Percentiles rank a stretch among this genome's conserved stretches.
phyloP scores from a whole-genome alignment of 495 filamentous ascomycete species.

The Trichocladium antarcticum region DNA sequence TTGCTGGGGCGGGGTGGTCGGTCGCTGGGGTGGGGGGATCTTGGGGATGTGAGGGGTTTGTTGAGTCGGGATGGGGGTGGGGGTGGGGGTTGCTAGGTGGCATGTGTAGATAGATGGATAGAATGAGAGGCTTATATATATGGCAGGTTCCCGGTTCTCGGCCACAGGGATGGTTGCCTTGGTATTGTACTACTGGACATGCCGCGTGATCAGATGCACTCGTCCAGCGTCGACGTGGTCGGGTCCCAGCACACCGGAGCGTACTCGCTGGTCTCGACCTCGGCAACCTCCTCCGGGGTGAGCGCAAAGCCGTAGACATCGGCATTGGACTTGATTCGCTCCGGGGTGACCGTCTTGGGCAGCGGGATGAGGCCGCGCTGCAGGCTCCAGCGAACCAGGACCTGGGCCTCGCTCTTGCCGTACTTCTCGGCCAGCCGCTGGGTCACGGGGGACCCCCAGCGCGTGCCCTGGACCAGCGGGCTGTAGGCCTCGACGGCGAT shows the following conservation, averaged over 20 bases:
- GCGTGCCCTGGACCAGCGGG: conserved; percentile 58
- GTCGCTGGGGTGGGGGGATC: conserved; percentile 18
- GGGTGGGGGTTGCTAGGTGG: neutral
- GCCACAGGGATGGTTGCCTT: no score
- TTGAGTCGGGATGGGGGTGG: conserved; percentile 1
- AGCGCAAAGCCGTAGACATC: conserved; percentile 77
- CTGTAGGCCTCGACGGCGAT: conserved; percentile 72
- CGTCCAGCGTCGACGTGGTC: neutral
- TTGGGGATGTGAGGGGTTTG: conserved; percentile 17
- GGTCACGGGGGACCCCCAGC: conserved; percentile 54
- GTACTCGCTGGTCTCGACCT: conserved; percentile 47
- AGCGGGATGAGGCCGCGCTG: conserved; percentile 68
- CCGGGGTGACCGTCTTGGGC: conserved; percentile 60
- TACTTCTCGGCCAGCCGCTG: conserved; percentile 54
- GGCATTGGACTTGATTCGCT: conserved; percentile 63
- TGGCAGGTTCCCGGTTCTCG: no score
- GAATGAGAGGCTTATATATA: no score
- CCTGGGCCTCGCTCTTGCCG: conserved; percentile 62
- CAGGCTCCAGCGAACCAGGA: conserved; percentile 77
- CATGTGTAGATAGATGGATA: neutral
- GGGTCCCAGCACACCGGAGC: conserved; percentile 67
- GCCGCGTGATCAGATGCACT: no score
- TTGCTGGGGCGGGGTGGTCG: conserved; percentile 14
- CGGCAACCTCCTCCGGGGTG: conserved; percentile 45
- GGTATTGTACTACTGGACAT: no score